phyloP scores from a whole-genome alignment of 2,329 filamentous ascomycete species.

The Cephalotrichum gorgonifer region DNA sequence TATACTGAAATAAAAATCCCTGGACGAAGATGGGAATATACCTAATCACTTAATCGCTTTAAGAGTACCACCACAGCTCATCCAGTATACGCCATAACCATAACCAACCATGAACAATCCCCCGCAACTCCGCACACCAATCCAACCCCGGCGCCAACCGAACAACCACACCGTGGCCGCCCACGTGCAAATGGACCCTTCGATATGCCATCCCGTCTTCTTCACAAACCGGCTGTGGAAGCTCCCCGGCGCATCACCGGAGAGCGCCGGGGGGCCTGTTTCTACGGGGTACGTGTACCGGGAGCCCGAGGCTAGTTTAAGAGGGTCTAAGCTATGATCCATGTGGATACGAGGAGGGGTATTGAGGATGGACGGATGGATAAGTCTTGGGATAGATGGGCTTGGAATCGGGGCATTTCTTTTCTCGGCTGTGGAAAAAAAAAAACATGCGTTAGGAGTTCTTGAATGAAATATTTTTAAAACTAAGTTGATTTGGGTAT shows the following conservation, averaged over 20 bases:
- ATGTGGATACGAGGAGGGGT: no score
- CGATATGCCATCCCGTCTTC: slow-evolving; percentile 63
- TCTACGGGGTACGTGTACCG: slow-evolving; percentile 53
- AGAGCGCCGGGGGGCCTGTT: slow-evolving; percentile 32
- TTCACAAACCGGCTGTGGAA: slow-evolving; percentile 56
- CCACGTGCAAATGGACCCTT: slow-evolving; percentile 27
- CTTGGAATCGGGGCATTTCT: no score
- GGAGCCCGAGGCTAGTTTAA: slow-evolving; percentile 15
- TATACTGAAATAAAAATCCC: no score
- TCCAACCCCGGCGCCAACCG: neutral
- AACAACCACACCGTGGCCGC: neutral
- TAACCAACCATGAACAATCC: neutral
- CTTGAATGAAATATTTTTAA: no score
- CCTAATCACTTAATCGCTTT: neutral
- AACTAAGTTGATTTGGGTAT: neutral
- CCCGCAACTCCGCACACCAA: neutral
- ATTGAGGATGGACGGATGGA: neutral
- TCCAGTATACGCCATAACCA: no score
- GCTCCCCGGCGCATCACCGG: slow-evolving; percentile 29
- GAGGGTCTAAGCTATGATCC: neutral
- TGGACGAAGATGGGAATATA: no score
- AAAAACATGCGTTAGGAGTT: no score
- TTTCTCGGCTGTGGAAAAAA: no score
- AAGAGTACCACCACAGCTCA: neutral
- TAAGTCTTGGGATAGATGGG: neutral